Evolutionary conservation across 1,284 basidiomycete genomes (phyloP).

Genomic region (Farysia itapuensis): DNA sequence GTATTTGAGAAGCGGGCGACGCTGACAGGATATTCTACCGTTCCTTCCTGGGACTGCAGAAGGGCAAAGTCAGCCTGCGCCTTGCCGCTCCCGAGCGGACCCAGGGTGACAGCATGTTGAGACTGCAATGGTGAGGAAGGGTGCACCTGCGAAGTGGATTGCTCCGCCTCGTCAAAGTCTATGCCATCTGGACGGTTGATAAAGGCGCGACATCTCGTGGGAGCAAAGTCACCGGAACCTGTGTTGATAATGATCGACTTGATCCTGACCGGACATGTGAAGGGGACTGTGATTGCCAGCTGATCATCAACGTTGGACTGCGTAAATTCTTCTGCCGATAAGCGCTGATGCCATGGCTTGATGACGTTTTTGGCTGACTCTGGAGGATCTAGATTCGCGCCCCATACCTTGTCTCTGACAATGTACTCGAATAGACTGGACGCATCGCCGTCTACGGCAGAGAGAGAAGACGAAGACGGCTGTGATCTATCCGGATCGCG

Average conservation of each 20-base stretch:
- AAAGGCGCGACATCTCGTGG: conserved; percentile 47
- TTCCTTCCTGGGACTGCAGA: conserved; percentile 35
- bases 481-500: conserved; percentile 7
- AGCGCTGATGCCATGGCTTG: conserved; percentile 55
- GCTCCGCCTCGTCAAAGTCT: conserved; percentile 53
- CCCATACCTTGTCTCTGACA: conserved; percentile 49
- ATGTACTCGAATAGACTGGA: conserved; percentile 51
- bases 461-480: conserved; percentile 5
- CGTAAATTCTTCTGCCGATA: conserved; percentile 28
- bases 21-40: conserved; percentile 54
- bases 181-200: conserved; percentile 55
- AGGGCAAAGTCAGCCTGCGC: conserved; percentile 57
- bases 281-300: conserved; percentile 56
- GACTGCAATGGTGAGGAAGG: conserved; percentile 6
- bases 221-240: conserved; percentile 52
- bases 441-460: conserved; percentile 35
- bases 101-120: conserved; percentile 26
- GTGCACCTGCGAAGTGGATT: conserved; percentile 13
- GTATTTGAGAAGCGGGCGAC: conserved; percentile 52
- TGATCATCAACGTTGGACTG: conserved; percentile 58
- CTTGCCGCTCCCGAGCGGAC: conserved; percentile 39
- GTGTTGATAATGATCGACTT: conserved; percentile 53
- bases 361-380: conserved; percentile 48
- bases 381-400: conserved; percentile 51
- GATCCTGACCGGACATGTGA: conserved; percentile 51